phyloP scores from a whole-genome alignment of 768 basidiomycete genomes.

The Gloeophyllum trabeum region DNA sequence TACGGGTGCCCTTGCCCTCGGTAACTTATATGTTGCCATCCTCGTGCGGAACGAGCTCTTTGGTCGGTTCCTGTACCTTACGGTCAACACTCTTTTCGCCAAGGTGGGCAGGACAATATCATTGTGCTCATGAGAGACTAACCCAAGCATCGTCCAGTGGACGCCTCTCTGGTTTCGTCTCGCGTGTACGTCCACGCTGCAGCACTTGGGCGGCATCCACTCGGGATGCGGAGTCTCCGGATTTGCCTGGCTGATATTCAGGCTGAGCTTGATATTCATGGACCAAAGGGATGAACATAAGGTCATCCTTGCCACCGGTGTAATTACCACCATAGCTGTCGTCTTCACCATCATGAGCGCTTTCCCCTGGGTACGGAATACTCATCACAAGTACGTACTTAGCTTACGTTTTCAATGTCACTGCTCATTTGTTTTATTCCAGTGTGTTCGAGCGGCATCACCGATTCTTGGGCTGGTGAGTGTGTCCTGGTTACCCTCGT shows the following conservation, averaged over 20 bases:
- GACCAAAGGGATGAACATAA: constrained; percentile 22
- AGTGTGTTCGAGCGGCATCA: constrained; percentile 32
- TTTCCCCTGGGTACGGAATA: constrained; percentile 31
- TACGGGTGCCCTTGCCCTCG: constrained; percentile 26
- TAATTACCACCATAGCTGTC: constrained; percentile 27
- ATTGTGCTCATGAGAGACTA: neutral
- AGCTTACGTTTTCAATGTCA: neutral
- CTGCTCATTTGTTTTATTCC: constrained; percentile 4
- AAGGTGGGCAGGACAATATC: constrained; percentile 15
- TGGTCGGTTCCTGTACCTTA: constrained; percentile 23
- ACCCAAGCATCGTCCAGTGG: constrained; percentile 17
- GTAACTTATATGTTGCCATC: constrained; percentile 28
- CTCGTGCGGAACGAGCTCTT: constrained; percentile 33
- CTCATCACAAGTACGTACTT: constrained; percentile 29
- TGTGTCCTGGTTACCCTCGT: constrained; percentile 16
- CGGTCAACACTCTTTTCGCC: constrained; percentile 23
- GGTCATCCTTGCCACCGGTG: constrained; percentile 24
- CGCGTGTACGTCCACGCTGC: constrained; percentile 22
- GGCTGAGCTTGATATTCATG: constrained; percentile 23
- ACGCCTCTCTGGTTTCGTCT: constrained; percentile 28
- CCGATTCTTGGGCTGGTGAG: constrained; percentile 32
- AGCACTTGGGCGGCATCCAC: constrained; percentile 34
- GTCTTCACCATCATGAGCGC: constrained; percentile 24
- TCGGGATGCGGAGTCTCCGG: constrained; percentile 29
- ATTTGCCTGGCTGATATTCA: constrained; percentile 23